phyloP scores from a whole-genome alignment of 805 yeast species.

The Wickerhamomyces mucosus region DNA sequence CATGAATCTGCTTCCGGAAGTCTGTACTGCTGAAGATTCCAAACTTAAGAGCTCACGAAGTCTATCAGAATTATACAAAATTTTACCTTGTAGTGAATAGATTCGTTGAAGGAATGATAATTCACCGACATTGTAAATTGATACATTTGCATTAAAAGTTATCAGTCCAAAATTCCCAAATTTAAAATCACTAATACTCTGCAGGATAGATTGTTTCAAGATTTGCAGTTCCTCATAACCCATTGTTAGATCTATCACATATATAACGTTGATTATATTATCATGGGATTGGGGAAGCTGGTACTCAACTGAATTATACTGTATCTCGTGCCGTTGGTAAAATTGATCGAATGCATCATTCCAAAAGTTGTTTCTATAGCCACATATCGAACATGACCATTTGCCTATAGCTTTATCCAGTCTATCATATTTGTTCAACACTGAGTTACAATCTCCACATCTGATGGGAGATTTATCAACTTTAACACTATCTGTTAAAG shows the following conservation, averaged over 20 bases:
- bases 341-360: too few species aligned
- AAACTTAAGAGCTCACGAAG: too few species aligned
- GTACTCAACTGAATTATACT: too few species aligned
- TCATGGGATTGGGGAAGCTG: slow-evolving; percentile 51
- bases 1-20: too few species aligned
- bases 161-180: slow-evolving; percentile 71
- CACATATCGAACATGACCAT: slow-evolving; percentile 83
- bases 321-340: too few species aligned
- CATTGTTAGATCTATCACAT: slow-evolving; percentile 79
- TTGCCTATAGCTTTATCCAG: slow-evolving; percentile 61
- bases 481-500: slow-evolving; percentile 39
- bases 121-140: too few species aligned
- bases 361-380: slow-evolving; percentile 64
- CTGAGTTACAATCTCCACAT: slow-evolving; percentile 57
- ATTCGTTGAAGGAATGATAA: too few species aligned
- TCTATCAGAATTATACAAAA: too few species aligned
- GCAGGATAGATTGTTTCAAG: slow-evolving; percentile 61
- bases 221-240: slow-evolving; percentile 74
- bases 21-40: too few species aligned
- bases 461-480: neutral
- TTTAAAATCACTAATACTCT: too few species aligned
- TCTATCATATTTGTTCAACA: slow-evolving; percentile 76
- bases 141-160: slow-evolving; percentile 81
- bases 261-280: too few species aligned
- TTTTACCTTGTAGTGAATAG: too few species aligned